Conservation (phyloP, 768 basidiomycete species). For the Podaxis sp. region DNA sequence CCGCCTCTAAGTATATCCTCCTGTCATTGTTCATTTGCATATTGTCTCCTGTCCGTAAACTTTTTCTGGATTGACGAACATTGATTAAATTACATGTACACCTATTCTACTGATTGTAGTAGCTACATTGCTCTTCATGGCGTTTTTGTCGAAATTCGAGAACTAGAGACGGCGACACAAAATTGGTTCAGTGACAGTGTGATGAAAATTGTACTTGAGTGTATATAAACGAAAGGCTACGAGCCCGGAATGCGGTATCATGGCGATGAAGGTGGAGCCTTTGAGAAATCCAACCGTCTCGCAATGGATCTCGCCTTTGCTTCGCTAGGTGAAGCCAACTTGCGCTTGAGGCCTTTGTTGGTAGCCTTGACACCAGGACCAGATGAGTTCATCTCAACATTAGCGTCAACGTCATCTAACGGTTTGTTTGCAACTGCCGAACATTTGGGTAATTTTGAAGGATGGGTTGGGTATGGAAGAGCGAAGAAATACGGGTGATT, state of each 20-base stretch:
- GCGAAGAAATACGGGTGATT: constrained; percentile 86
- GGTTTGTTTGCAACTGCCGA: constrained; percentile 39
- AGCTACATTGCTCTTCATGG: background rate
- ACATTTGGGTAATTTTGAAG: constrained; percentile 84
- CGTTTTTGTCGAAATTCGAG: background rate
- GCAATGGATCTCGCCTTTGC: constrained; percentile 57
- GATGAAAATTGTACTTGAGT: background rate
- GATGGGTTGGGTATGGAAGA: constrained; percentile 84
- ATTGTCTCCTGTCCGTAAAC: background rate
- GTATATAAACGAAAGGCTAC: background rate
- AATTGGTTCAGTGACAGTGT: background rate
- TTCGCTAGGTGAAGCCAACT: constrained; percentile 58
- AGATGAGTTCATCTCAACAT: constrained; percentile 50
- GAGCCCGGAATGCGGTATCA: background rate
- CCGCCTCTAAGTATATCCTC: constrained; percentile 1
- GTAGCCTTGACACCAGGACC: constrained; percentile 54
- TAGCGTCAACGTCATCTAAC: constrained; percentile 77
- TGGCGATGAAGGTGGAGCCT: constrained; percentile 38
- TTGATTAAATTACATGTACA: constrained; percentile 14
- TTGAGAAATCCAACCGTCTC: constrained; percentile 70
- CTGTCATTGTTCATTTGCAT: background rate
- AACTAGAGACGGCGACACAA: background rate
- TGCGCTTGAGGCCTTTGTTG: constrained; percentile 67
- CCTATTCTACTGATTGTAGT: constrained; percentile 13
- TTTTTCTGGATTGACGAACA: background rate